These are phyloP conservation scores for Hippophae tibetana DNA, from an alignment of 306 rosid genomes.

Conservation along the genomic window DNA sequence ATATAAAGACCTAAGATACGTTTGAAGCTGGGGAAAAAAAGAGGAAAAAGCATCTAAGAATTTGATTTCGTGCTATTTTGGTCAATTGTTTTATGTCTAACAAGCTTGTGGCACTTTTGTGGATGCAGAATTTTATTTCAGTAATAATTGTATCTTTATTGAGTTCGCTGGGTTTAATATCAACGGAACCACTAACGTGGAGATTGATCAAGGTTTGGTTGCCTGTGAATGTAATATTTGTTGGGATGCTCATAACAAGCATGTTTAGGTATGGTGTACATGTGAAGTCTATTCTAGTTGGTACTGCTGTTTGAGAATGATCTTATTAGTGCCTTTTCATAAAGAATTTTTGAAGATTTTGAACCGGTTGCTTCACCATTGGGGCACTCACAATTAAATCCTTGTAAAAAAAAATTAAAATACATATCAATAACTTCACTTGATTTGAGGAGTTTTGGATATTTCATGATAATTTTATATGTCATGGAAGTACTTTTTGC, in stretches of 20 bases:
- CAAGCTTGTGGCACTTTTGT: conserved; percentile 17
- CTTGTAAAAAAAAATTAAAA: too few relatives aligned
- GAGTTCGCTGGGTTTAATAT: conserved; percentile 63
- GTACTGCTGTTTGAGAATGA: too few relatives aligned
- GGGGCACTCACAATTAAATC: too few relatives aligned
- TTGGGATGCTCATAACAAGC: conserved; percentile 97
- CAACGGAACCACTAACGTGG: conserved; percentile 93
- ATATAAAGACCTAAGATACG: background rate
- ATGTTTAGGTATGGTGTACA: conserved; percentile 73
- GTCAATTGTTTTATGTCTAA: conserved; percentile 7
- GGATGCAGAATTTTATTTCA: conserved; percentile 82
- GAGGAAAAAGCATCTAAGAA: background rate
- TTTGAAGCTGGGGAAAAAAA: background rate
- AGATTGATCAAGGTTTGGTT: conserved; percentile 86
- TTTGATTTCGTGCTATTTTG: conserved; percentile 4
- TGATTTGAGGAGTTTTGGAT: too few relatives aligned
- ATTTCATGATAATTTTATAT: too few relatives aligned
- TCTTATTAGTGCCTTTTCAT: too few relatives aligned
- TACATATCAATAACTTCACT: too few relatives aligned
- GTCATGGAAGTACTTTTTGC: too few relatives aligned
- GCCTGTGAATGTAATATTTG: conserved; percentile 87
- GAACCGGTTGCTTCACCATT: too few relatives aligned
- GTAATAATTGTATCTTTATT: conserved; percentile 60
- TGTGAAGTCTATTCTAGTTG: conserved; percentile 10
- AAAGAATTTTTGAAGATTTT: too few relatives aligned